Evolutionary conservation across 2,329 filamentous ascomycete species (phyloP), one percentile per base, ranked within the genome.

Genomic region (Alternaria alternata): DNA sequence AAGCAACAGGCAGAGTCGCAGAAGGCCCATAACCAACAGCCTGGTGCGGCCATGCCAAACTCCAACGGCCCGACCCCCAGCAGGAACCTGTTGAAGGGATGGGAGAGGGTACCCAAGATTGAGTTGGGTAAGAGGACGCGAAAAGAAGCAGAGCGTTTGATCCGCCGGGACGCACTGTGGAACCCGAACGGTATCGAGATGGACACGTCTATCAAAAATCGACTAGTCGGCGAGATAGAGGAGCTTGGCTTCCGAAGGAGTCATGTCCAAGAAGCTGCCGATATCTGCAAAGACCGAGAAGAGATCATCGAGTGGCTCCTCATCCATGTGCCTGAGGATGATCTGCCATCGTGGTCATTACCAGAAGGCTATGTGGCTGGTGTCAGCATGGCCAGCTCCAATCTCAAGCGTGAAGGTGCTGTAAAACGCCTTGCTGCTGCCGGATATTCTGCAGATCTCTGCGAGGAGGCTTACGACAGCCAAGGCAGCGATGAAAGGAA

Each of bases 251-350:
- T 99, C 77, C 89, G 94, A n/a, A 85, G 84, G 70, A 96, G 91
- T 71, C 95, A 99, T 74, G 87, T 94, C 41, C 89, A 96, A 73
- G 95, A 99, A 80, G 94, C 95, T 8, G 87, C 91, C 1, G 88
- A 88, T 44, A 88, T 94, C 71, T 97, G 94, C 81, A 96, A 94
- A 77, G 93, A 97, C 75, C 86, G 91, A 30, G 94, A 97, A 75
- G 95, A 99, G 79, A 90, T 93, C 16, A 84, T 99, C 3, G 94
- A 98, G 77, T 99, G 95, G 95, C 85, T 99, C 16, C 85, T 99
- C 49, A 94, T 98, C 52, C 94, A 99, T 78, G 93, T 99, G 3
- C 95, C 95, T 1, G 95, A 99, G 75, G 95, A 99, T 75, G 95
- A 98, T 72, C 82, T 98, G n/a, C 95, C 95, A 1, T 84, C 87